Conservation (phyloP, 208 protist genomes). For the Hexamita inflata region DNA sequence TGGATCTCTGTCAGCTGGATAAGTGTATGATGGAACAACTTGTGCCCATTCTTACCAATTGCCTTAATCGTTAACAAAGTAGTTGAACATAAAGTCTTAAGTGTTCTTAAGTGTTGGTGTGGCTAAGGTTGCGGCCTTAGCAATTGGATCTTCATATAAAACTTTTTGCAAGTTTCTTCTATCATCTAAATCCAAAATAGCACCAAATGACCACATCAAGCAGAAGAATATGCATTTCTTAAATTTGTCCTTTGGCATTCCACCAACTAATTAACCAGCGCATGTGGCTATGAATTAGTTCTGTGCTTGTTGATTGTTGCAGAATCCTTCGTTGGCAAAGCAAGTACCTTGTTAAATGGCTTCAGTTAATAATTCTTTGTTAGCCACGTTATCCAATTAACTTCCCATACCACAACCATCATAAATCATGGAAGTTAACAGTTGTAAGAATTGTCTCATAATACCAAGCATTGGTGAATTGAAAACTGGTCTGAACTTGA, state of each 20-base stretch:
- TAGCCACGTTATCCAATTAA: neutral
- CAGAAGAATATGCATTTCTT: neutral
- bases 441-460: neutral
- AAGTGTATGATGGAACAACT: conserved; percentile 10
- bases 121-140: conserved; percentile 50
- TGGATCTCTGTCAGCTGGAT: conserved; percentile 50
- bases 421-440: neutral
- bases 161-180: conserved; percentile 25
- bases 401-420: neutral
- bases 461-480: neutral
- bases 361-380: neutral
- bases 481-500: conserved; percentile 26
- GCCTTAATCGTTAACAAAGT: conserved; percentile 64
- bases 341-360: neutral
- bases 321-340: conserved; percentile 3
- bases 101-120: conserved; percentile 32
- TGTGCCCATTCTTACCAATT: neutral
- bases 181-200: conserved; percentile 17
- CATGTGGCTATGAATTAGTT: neutral
- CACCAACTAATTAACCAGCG: neutral
- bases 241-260: neutral
- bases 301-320: conserved; percentile 8
- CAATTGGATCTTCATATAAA: conserved; percentile 26
- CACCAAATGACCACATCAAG: conserved; percentile 24
- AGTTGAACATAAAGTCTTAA: conserved; percentile 63